Conservation (phyloP, 345 rosid genomes). For the Erucastrum elatum region DNA sequence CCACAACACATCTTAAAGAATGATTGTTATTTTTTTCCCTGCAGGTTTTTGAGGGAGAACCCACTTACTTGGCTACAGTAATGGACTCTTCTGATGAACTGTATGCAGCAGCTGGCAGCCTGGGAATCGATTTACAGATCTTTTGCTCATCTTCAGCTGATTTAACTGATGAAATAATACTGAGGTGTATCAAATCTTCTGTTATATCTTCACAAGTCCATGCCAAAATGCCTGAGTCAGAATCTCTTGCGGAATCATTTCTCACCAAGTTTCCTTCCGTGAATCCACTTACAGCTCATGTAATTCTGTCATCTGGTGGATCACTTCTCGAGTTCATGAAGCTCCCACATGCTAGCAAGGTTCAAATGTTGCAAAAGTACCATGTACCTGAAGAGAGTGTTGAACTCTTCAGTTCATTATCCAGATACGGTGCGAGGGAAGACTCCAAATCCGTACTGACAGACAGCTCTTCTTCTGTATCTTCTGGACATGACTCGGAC, state of each 20-base stretch:
- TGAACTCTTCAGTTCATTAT: conserved; percentile 60
- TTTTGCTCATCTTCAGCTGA: conserved; percentile 75
- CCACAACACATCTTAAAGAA: background rate
- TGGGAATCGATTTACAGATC: conserved; percentile 85
- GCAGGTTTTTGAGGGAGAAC: conserved; percentile 41
- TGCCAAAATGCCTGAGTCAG: conserved; percentile 79
- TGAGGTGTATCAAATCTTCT: conserved; percentile 58
- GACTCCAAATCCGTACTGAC: conserved; percentile 92
- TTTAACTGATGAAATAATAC: conserved; percentile 71
- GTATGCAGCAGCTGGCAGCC: conserved; percentile 89
- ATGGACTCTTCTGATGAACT: conserved; percentile 73
- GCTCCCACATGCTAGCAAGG: conserved; percentile 58
- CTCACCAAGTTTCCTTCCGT: conserved; percentile 89
- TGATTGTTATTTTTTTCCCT: conserved; percentile 1
- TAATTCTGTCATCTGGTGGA: conserved; percentile 63
- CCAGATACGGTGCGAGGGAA: conserved; percentile 81
- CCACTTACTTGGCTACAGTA: conserved; percentile 31
- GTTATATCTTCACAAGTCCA: conserved; percentile 45
- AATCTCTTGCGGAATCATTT: conserved; percentile 85
- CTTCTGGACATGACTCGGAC: conserved; percentile 73
- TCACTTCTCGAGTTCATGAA: conserved; percentile 65
- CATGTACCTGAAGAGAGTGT: conserved; percentile 72
- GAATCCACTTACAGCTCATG: conserved; percentile 85
- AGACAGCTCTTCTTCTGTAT: conserved; percentile 83
- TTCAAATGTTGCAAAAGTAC: conserved; percentile 51